Evolutionary conservation across 768 basidiomycete species (phyloP), one percentile per base, ranked within the genome.

Genomic region (Boletus edulis): DNA sequence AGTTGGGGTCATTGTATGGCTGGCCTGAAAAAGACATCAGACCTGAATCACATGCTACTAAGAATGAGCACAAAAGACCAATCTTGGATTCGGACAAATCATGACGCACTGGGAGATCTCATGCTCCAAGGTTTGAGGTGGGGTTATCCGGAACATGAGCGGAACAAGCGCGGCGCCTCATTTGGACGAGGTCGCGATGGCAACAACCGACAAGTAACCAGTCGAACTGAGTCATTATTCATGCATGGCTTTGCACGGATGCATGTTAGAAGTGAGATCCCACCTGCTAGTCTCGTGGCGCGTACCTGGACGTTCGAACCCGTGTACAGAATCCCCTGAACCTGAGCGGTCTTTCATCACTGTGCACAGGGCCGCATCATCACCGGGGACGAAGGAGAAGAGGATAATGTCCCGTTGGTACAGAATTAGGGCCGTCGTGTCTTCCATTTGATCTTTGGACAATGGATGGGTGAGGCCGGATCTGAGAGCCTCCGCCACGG

Each of bases 381-480:
- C 51, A 35, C 60, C 64, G 58, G 61, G 64, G 61, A 54, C 58
- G 55, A 60, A 66, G 51, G 35, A 37, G 49, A n/a, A 22, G 15
- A 22, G 29, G 39, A 42, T 18, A 44, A 50, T 34, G 51, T 43
- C 35, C 38, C 31, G 18, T 42, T 51, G 24, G 37, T 27, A 44
- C 12, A 43, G 49, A 45, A 57, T 48, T 53, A 14, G 35, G 38
- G 13, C 49, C 46, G 43, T 35, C 29, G 29, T 1, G 20, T 51
- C 60, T 64, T 65, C 63, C 56, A 58, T 65, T 54, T 37, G 53
- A 65, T 39, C 46, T 7, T 15, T 27, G 51, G 46, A 66, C 53
- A 61, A 54, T 51, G 24, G 35, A n/a, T 2, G 32, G 18, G 13
- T 40, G 52, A n/a, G 43, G 27, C 27, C 32, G 37, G 43, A 58